Conservation (phyloP, 495 filamentous ascomycete genomes). For the Niebla homalea region DNA sequence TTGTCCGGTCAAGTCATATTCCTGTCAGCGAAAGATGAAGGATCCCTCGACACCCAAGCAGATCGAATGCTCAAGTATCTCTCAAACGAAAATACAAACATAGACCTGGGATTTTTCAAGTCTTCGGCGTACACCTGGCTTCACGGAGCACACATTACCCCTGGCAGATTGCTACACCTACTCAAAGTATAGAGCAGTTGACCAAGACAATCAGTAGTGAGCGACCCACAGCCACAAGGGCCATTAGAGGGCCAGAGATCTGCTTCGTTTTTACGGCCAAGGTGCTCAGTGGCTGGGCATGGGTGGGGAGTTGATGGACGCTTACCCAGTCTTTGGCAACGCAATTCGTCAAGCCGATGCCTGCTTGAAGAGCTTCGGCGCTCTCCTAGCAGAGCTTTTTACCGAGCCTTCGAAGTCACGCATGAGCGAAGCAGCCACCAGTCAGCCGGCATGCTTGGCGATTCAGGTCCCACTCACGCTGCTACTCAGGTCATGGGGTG, state of each 20-base stretch:
- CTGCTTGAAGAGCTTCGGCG: not conserved
- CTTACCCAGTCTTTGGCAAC: slow-evolving; percentile 12
- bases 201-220: not conserved
- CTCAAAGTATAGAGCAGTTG: not conserved
- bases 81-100: no score
- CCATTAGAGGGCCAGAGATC: not conserved
- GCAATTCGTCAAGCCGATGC: not conserved
- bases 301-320: slow-evolving; percentile 29
- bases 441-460: slow-evolving; percentile 16
- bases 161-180: not conserved
- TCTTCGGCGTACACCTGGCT: not conserved
- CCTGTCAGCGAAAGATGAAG: no score
- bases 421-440: slow-evolving; percentile 8
- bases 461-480: slow-evolving; percentile 20
- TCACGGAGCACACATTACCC: not conserved
- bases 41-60: no score
- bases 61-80: no score
- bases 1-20: no score
- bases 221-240: not conserved
- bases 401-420: not conserved
- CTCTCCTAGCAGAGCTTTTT: not conserved
- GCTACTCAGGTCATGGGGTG: slow-evolving; percentile 5
- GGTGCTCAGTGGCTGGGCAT: slow-evolving; percentile 55
- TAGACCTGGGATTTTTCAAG: not conserved
- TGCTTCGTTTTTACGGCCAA: slow-evolving; percentile 42